A percentile compares a stretch with the other conserved stretches of the same genome.
Evolutionary conservation across 2,329 filamentous ascomycete genomes (phyloP).

Genomic region (Penicillium hordei): DNA sequence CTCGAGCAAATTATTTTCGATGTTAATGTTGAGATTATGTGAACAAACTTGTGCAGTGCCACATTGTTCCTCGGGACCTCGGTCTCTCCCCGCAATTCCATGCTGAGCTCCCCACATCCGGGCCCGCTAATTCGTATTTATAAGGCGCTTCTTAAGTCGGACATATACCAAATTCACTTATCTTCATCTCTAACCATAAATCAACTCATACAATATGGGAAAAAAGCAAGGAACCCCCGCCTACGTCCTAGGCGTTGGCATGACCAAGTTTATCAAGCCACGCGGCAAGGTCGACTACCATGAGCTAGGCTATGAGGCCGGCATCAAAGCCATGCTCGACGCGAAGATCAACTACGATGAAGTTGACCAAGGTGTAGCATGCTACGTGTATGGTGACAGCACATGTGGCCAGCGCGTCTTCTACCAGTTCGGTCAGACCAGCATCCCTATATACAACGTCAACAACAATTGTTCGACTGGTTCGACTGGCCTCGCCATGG

Average conservation of each 20-base stretch:
- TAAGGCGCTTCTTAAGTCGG: not conserved
- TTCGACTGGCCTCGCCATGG: constrained; percentile 86
- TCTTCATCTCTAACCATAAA: not conserved
- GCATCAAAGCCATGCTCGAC: constrained; percentile 77
- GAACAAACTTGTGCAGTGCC: constrained; percentile 4
- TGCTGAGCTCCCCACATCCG: constrained; percentile 12
- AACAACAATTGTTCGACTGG: constrained; percentile 99
- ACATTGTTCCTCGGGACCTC: constrained; percentile 36
- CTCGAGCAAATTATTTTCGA: not conserved
- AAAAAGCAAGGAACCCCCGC: constrained; percentile 54
- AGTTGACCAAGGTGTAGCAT: constrained; percentile 91
- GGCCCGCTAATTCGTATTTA: constrained; percentile 3
- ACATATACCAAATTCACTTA: not conserved
- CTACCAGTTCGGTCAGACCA: constrained; percentile 97
- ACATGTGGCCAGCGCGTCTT: constrained; percentile 96
- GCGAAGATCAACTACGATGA: constrained; percentile 91
- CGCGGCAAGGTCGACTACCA: constrained; percentile 92
- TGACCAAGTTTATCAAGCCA: constrained; percentile 99
- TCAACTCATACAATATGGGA: constrained; percentile 49
- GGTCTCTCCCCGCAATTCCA: constrained; percentile 32
- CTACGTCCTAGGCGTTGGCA: constrained; percentile 95
- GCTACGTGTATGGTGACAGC: constrained; percentile 95
- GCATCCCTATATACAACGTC: constrained; percentile 95
- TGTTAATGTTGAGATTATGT: not conserved
- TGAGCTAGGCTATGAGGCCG: constrained; percentile 89